Percentiles rank a stretch among this genome's conserved stretches.
These are phyloP conservation scores for Mortierella sp. DNA, from an alignment of 371 early-diverging fungal genomes.

Conservation along the genomic window DNA sequence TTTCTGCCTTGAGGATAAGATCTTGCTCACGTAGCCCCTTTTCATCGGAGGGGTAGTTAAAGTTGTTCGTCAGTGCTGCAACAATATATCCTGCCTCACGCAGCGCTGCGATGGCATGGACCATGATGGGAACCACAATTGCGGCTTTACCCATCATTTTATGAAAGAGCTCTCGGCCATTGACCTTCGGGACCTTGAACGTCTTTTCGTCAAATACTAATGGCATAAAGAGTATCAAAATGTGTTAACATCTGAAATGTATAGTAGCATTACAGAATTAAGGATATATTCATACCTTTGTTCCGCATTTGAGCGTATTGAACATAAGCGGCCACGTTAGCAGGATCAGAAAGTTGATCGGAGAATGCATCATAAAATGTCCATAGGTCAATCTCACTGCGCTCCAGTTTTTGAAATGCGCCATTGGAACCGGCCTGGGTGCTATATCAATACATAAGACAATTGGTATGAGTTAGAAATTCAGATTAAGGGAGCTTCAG, in stretches of 20 bases:
- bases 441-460: slow-evolving; percentile 4
- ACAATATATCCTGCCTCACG: slow-evolving; percentile 69
- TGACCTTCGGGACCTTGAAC: slow-evolving; percentile 59
- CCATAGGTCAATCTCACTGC: slow-evolving; percentile 73
- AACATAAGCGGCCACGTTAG: slow-evolving; percentile 64
- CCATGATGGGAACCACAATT: slow-evolving; percentile 64
- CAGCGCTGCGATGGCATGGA: slow-evolving; percentile 69
- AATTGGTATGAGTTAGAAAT: neutral
- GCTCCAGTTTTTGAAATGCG: slow-evolving; percentile 74
- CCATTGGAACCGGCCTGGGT: slow-evolving; percentile 23
- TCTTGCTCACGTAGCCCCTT: slow-evolving; percentile 59
- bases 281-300: slow-evolving; percentile 54
- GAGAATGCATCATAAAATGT: slow-evolving; percentile 79
- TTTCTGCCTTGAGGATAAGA: slow-evolving; percentile 62
- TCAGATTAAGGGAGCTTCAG: too few species aligned
- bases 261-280: neutral
- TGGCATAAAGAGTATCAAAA: neutral
- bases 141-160: slow-evolving; percentile 80
- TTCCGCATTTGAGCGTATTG: slow-evolving; percentile 63
- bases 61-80: slow-evolving; percentile 88
- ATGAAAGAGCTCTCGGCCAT: slow-evolving; percentile 76
- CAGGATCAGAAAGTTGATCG: slow-evolving; percentile 70
- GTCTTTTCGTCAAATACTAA: slow-evolving; percentile 57
- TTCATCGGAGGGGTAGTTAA: slow-evolving; percentile 66
- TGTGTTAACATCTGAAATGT: slow-evolving; percentile 1